A percentile compares a stretch with the other conserved stretches of the same genome.
Evolutionary conservation across 2,329 filamentous ascomycete genomes (phyloP).

Genomic region (Rosellinia necatrix): DNA sequence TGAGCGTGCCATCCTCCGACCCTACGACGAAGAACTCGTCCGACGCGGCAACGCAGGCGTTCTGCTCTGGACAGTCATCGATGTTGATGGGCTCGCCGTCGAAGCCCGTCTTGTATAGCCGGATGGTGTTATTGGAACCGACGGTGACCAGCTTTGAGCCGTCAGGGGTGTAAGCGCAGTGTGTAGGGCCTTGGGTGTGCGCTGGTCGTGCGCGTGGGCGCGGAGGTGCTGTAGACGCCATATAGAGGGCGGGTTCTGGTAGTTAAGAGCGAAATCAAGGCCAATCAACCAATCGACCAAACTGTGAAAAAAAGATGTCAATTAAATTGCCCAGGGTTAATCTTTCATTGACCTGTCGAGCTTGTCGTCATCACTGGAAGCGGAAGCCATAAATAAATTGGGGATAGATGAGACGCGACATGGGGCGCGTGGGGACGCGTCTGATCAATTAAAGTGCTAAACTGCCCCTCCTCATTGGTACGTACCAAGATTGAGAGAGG

Average conservation of each 20-base stretch:
- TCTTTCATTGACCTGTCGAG: neutral
- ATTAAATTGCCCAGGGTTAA: too few species aligned
- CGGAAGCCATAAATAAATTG: conserved; percentile 5
- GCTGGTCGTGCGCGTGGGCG: conserved; percentile 69
- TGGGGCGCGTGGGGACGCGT: conserved; percentile 21
- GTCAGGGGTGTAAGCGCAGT: conserved; percentile 86
- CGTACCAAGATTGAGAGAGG: neutral
- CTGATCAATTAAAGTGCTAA: conserved; percentile 27
- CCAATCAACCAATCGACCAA: neutral
- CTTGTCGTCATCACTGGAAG: neutral
- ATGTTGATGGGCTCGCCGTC: conserved; percentile 92
- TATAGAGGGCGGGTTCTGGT: conserved; percentile 24
- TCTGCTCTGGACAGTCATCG: conserved; percentile 87
- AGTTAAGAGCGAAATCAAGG: too few species aligned
- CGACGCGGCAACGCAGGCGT: conserved; percentile 75
- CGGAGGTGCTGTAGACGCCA: conserved; percentile 48
- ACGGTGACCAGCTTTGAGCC: conserved; percentile 87
- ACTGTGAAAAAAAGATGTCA: neutral
- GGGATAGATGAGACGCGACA: conserved; percentile 19
- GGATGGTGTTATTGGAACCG: conserved; percentile 90
- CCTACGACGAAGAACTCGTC: conserved; percentile 86
- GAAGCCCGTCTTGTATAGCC: conserved; percentile 88
- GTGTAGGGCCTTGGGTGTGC: conserved; percentile 85
- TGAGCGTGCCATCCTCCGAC: conserved; percentile 94
- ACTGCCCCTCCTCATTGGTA: conserved; percentile 12